phyloP scores from a whole-genome alignment of 2,329 filamentous ascomycete species.

The Penicillium sp. region DNA sequence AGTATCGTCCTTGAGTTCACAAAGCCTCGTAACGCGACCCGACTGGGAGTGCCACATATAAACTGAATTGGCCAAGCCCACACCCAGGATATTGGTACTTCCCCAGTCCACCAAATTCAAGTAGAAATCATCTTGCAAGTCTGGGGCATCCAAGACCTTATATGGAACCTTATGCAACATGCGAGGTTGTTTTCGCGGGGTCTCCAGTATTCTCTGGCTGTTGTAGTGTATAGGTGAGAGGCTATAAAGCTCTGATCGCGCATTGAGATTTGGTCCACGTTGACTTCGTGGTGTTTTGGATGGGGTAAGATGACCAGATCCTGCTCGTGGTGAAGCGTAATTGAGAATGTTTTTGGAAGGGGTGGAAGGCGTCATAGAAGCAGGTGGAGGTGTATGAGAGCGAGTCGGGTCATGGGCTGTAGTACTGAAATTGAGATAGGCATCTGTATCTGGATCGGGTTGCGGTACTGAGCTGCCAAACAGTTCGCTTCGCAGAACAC shows the following conservation, averaged over 20 bases:
- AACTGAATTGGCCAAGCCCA: constrained; percentile 86
- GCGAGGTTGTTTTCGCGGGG: constrained; percentile 80
- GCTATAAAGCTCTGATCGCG: constrained; percentile 89
- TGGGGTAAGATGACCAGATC: constrained; percentile 79
- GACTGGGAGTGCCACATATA: constrained; percentile 98
- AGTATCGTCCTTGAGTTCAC: constrained; percentile 85
- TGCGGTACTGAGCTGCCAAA: constrained; percentile 91
- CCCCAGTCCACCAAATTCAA: constrained; percentile 98
- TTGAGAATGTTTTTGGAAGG: constrained; percentile 97
- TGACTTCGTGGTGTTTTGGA: constrained; percentile 85
- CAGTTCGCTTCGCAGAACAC: constrained; percentile 80
- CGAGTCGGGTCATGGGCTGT: constrained; percentile 62
- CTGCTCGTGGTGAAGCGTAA: constrained; percentile 72
- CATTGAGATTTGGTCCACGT: constrained; percentile 83
- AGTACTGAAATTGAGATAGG: constrained; percentile 41
- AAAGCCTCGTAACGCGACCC: constrained; percentile 88
- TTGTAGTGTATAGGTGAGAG: constrained; percentile 88
- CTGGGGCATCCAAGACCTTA: constrained; percentile 94
- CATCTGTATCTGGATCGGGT: constrained; percentile 62
- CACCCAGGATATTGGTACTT: constrained; percentile 86
- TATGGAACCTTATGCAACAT: constrained; percentile 95
- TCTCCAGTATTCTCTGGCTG: constrained; percentile 89
- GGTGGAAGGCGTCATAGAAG: constrained; percentile 79
- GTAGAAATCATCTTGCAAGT: constrained; percentile 96
- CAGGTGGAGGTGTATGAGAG: constrained; percentile 74